Evolutionary conservation across 306 rosid genomes (phyloP).

Genomic region (Comarum palustre): DNA sequence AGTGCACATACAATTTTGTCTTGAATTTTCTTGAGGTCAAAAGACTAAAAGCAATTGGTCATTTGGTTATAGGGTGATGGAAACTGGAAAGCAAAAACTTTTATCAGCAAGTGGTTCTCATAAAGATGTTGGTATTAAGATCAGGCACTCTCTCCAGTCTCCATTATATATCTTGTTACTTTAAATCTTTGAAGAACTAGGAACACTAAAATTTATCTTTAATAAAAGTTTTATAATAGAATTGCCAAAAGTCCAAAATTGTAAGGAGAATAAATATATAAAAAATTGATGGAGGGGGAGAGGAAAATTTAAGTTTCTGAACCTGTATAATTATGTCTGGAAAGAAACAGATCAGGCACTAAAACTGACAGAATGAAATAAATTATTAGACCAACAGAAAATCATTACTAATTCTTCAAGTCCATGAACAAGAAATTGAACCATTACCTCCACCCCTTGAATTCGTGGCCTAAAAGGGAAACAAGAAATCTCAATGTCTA

Average conservation of each 20-base stretch:
- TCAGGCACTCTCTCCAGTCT: neutral
- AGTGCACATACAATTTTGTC: neutral
- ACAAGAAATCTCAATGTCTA: conserved; percentile 30
- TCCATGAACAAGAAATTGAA: conserved; percentile 37
- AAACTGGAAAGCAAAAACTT: conserved; percentile 9
- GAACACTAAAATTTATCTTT: neutral
- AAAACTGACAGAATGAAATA: neutral
- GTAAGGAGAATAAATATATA: neutral
- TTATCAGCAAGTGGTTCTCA: conserved; percentile 6
- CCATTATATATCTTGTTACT: neutral
- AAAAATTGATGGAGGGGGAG: neutral
- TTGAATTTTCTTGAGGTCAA: conserved; percentile 9
- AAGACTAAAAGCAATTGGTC: neutral
- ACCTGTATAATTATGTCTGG: neutral
- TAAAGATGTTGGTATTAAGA: conserved; percentile 10
- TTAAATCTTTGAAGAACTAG: neutral
- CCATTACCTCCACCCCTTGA: conserved; percentile 33
- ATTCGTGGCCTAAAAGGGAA: conserved; percentile 28
- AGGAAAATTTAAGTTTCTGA: neutral
- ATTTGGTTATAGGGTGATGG: conserved; percentile 8
- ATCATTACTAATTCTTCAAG: conserved; percentile 22
- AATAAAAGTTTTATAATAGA: neutral
- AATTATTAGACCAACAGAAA: neutral
- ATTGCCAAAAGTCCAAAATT: neutral
- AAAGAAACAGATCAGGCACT: conserved; percentile 17